A percentile compares a stretch with the other conserved stretches of the same genome.
These are phyloP conservation scores for Scedosporium dehoogii DNA, from an alignment of 2,329 filamentous ascomycete species.

Conservation along the genomic window DNA sequence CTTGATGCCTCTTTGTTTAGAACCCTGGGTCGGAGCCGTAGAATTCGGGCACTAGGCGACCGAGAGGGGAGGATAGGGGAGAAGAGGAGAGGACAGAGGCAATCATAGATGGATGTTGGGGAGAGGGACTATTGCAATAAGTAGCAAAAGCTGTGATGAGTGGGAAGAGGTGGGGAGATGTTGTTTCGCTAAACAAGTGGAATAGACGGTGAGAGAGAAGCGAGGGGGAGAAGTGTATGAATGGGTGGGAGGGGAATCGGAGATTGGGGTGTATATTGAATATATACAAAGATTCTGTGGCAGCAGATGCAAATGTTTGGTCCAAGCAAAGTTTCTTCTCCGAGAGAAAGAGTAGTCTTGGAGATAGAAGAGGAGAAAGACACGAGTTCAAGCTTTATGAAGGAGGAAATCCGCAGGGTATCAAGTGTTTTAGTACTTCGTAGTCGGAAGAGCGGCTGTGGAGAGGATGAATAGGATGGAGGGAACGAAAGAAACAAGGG, in stretches of 20 bases:
- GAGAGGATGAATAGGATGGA: neutral
- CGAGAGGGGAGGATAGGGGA: neutral
- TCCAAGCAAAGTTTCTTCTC: neutral
- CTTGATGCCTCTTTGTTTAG: neutral
- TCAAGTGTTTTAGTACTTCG: neutral
- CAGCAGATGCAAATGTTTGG: neutral
- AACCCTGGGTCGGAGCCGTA: slow-evolving; percentile 1
- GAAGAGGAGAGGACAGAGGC: neutral
- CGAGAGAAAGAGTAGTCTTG: neutral
- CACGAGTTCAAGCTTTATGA: neutral
- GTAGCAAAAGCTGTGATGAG: neutral
- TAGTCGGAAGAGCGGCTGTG: neutral
- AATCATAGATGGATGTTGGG: slow-evolving; percentile 4
- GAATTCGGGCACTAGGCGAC: slow-evolving; percentile 3
- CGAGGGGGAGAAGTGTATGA: too few relatives aligned
- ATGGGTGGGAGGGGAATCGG: too few relatives aligned
- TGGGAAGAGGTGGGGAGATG: neutral
- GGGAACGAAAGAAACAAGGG: neutral
- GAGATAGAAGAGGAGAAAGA: neutral
- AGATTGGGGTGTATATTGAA: neutral
- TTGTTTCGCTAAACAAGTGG: neutral
- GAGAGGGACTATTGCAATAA: neutral
- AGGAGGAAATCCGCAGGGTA: neutral
- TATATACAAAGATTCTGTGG: neutral
- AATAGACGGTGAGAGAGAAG: too few relatives aligned